These are phyloP conservation scores for Agaricales sp. DNA, from an alignment of 1,284 basidiomycete genomes.

Conservation along the genomic window DNA sequence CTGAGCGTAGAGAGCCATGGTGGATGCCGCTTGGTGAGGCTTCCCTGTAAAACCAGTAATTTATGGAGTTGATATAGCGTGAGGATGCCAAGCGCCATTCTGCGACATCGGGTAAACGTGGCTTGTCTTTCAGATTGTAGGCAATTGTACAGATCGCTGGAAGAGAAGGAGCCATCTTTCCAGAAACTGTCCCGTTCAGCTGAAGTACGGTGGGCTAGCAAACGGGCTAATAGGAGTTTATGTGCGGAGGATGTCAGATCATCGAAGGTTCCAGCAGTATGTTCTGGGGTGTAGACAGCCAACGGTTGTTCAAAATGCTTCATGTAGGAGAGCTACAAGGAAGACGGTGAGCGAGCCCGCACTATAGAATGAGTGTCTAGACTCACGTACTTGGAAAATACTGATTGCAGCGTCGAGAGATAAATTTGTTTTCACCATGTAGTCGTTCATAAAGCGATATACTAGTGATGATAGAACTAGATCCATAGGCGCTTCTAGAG, in stretches of 20 bases:
- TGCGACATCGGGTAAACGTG: background rate
- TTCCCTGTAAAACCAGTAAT: background rate
- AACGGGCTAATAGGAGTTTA: background rate
- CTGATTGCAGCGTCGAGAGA: constrained; percentile 47
- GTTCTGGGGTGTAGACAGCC: constrained; percentile 42
- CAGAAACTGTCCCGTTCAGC: background rate
- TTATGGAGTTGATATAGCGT: background rate
- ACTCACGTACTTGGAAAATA: constrained; percentile 45
- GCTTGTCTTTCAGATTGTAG: background rate
- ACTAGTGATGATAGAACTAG: constrained; percentile 50
- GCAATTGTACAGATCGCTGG: background rate
- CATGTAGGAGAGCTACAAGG: constrained; percentile 42
- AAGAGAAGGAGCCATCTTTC: background rate
- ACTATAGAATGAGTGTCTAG: background rate
- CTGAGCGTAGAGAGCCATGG: background rate
- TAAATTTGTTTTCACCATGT: constrained; percentile 39
- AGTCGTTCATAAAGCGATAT: constrained; percentile 44
- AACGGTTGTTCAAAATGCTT: constrained; percentile 46
- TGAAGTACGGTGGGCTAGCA: background rate
- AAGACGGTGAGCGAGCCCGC: background rate
- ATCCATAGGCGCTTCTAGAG: constrained; percentile 29
- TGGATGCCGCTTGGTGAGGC: background rate
- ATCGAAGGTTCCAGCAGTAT: constrained; percentile 20
- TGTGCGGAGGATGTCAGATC: constrained; percentile 5
- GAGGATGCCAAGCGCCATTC: background rate